Conservation (phyloP, 73 alveolate genomes). For the Paramecium sonneborni region DNA sequence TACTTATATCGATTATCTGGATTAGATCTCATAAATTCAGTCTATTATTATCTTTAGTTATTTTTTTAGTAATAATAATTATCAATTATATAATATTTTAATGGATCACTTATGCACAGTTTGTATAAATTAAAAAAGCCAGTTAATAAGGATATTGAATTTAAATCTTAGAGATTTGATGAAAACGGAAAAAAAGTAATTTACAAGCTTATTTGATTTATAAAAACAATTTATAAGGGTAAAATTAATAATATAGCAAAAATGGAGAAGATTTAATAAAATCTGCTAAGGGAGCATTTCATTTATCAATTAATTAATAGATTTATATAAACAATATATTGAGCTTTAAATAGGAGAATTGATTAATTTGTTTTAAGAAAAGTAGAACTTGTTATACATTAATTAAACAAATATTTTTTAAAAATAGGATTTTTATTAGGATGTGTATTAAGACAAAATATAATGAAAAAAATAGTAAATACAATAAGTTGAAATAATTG, state of each 20-base stretch:
- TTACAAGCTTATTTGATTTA: not conserved
- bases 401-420: not conserved
- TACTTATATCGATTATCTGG: too few relatives aligned
- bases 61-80: too few relatives aligned
- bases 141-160: not conserved
- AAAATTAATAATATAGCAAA: not conserved
- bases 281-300: not conserved
- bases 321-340: not conserved
- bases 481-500: not conserved
- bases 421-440: not conserved
- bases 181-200: not conserved
- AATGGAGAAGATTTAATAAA: not conserved
- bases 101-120: slow-evolving; percentile 29
- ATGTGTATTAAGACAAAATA: not conserved
- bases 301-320: not conserved
- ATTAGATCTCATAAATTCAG: too few relatives aligned
- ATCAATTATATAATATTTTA: not conserved
- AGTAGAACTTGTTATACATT: not conserved
- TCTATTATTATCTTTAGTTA: too few relatives aligned
- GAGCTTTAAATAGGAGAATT: not conserved
- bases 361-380: not conserved
- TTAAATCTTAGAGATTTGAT: not conserved
- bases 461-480: not conserved
- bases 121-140: slow-evolving; percentile 1
- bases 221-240: not conserved